phyloP scores from a whole-genome alignment of 441 rosid species.

The Cnidoscolus chayamansa region DNA sequence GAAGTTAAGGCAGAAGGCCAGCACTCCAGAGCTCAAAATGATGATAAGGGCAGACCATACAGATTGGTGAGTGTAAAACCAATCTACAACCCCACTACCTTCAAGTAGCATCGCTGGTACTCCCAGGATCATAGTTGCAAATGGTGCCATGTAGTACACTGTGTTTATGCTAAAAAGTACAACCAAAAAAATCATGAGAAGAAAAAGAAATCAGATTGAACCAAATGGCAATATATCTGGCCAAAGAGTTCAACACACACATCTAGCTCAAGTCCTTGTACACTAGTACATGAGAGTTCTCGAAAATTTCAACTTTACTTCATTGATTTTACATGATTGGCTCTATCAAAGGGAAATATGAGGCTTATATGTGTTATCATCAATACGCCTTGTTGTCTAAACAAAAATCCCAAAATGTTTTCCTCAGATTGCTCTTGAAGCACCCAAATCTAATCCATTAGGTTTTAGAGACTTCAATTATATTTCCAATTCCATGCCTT shows the following conservation, averaged over 20 bases:
- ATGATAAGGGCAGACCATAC: constrained; percentile 61
- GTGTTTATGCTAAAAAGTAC: constrained; percentile 73
- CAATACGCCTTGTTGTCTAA: background rate
- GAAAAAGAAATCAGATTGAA: constrained; percentile 21
- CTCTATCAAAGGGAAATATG: background rate
- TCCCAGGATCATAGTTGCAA: constrained; percentile 90
- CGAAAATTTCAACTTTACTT: background rate
- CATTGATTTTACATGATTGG: background rate
- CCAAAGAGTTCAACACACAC: background rate
- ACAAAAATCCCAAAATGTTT: background rate
- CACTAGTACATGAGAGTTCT: no score
- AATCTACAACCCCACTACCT: constrained; percentile 72
- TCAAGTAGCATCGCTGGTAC: constrained; percentile 82
- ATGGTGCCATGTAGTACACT: constrained; percentile 98
- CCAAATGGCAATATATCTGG: background rate
- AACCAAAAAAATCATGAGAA: constrained; percentile 9
- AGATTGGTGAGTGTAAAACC: constrained; percentile 64
- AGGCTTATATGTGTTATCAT: background rate
- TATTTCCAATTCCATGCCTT: background rate
- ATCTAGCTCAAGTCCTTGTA: no score
- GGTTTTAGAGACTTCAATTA: background rate
- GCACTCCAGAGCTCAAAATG: constrained; percentile 81
- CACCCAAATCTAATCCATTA: background rate
- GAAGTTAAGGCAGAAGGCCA: constrained; percentile 97
- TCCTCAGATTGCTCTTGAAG: no score